These are phyloP conservation scores for Penicillium ochrochloron DNA, from an alignment of 495 filamentous ascomycete genomes.

Conservation along the genomic window DNA sequence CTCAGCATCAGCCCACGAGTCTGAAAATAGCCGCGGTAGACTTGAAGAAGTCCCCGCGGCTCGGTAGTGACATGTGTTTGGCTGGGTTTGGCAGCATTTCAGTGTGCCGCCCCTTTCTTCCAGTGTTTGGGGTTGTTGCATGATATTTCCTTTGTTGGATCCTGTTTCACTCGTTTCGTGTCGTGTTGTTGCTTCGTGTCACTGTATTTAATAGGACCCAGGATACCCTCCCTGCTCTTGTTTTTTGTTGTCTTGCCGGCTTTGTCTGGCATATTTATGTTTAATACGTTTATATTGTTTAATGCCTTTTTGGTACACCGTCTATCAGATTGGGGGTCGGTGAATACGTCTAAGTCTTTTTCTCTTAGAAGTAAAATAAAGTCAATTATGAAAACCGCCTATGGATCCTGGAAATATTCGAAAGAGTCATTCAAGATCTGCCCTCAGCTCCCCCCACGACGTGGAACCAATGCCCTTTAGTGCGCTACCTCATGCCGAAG, in stretches of 20 bases:
- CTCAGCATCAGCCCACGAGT: conserved; percentile 24
- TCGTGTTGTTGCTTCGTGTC: conserved; percentile 27
- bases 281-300: conserved; percentile 28
- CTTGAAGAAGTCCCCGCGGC: conserved; percentile 19
- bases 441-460: neutral
- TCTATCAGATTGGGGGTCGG: neutral
- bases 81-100: neutral
- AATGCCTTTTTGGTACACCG: neutral
- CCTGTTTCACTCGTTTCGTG: conserved; percentile 35
- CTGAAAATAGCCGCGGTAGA: conserved; percentile 26
- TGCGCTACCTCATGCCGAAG: neutral
- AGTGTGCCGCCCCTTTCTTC: neutral
- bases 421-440: neutral
- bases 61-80: conserved; percentile 13
- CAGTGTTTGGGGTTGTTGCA: conserved; percentile 16
- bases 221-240: conserved; percentile 47
- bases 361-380: neutral
- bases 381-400: neutral
- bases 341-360: neutral
- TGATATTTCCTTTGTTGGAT: conserved; percentile 31
- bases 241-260: conserved; percentile 5
- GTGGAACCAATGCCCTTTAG: neutral
- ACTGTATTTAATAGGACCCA: conserved; percentile 49
- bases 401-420: too few species aligned
- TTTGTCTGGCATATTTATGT: conserved; percentile 18